phyloP scores from a whole-genome alignment of 2,329 filamentous ascomycete genomes.

The Penicillium brasilianum region DNA sequence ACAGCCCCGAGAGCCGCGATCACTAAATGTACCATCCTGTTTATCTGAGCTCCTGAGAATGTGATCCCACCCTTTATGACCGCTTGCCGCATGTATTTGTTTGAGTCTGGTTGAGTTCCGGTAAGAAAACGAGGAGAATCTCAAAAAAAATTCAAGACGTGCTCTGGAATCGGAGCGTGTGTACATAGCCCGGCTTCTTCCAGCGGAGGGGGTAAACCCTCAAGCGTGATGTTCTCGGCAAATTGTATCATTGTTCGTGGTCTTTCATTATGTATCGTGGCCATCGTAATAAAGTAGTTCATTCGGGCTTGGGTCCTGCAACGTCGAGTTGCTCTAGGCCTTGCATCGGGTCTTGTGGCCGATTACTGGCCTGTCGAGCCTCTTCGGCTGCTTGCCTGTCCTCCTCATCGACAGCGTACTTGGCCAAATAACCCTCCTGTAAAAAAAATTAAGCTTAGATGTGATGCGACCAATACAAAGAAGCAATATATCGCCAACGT shows the following conservation, averaged over 20 bases:
- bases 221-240: slow-evolving; percentile 34
- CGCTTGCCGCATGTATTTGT: slow-evolving; percentile 36
- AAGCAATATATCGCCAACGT: slow-evolving; percentile 36
- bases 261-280: slow-evolving; percentile 30
- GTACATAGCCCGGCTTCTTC: slow-evolving; percentile 45
- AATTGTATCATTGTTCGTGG: slow-evolving; percentile 35
- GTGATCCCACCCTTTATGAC: slow-evolving; percentile 32
- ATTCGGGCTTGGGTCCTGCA: slow-evolving; percentile 84
- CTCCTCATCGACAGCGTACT: slow-evolving; percentile 83
- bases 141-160: slow-evolving; percentile 29
- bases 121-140: slow-evolving; percentile 23
- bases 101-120: slow-evolving; percentile 33
- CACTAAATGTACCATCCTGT: slow-evolving; percentile 46
- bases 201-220: slow-evolving; percentile 26
- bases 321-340: slow-evolving; percentile 91
- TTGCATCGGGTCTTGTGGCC: slow-evolving; percentile 86
- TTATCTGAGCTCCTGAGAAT: slow-evolving; percentile 38
- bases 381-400: slow-evolving; percentile 68
- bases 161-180: slow-evolving; percentile 37
- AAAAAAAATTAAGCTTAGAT: slow-evolving; percentile 33
- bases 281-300: slow-evolving; percentile 38
- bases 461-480: slow-evolving; percentile 2
- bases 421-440: slow-evolving; percentile 91
- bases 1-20: slow-evolving; percentile 56
- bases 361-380: slow-evolving; percentile 58